Conservation (phyloP, 192 early-diverging fungal species). For the Gamsiella multidivaricata region DNA sequence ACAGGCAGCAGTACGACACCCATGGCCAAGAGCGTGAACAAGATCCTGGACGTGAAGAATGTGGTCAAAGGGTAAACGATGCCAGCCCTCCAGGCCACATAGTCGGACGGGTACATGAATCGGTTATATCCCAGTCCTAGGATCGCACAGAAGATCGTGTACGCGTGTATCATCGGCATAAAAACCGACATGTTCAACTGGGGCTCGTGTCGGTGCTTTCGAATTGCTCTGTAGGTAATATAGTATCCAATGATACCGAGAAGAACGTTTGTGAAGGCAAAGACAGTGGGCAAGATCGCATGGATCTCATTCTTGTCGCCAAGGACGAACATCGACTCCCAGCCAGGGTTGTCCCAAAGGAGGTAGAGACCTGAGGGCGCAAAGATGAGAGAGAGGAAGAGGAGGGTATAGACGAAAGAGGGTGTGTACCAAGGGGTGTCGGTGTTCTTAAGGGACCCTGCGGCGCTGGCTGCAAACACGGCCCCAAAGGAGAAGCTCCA, state of each 20-base stretch:
- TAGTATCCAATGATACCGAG: conserved; percentile 52
- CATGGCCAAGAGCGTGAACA: conserved; percentile 43
- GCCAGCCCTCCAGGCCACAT: conserved; percentile 44
- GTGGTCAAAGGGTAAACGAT: conserved; percentile 28
- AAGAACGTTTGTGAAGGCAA: conserved; percentile 51
- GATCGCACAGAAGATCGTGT: conserved; percentile 49
- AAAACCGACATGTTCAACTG: too few species aligned
- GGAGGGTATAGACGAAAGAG: conserved; percentile 48
- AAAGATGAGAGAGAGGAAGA: conserved; percentile 53
- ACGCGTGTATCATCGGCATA: conserved; percentile 49
- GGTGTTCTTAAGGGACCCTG: conserved; percentile 28
- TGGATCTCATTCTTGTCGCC: conserved; percentile 55
- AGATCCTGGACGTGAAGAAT: conserved; percentile 43
- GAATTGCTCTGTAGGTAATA: conserved; percentile 37
- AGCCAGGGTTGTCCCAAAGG: conserved; percentile 53
- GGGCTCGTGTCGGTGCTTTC: too few species aligned
- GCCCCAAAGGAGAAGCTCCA: conserved; percentile 51
- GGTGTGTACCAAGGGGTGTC: conserved; percentile 27
- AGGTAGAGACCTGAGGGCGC: conserved; percentile 50
- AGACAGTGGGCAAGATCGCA: conserved; percentile 44
- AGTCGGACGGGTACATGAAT: conserved; percentile 49
- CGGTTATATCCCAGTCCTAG: conserved; percentile 50
- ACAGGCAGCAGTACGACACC: conserved; percentile 44
- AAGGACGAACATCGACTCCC: conserved; percentile 54
- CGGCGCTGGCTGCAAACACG: conserved; percentile 25